Conservation (phyloP, 306 rosid genomes). For the Adenanthera pavonina region DNA sequence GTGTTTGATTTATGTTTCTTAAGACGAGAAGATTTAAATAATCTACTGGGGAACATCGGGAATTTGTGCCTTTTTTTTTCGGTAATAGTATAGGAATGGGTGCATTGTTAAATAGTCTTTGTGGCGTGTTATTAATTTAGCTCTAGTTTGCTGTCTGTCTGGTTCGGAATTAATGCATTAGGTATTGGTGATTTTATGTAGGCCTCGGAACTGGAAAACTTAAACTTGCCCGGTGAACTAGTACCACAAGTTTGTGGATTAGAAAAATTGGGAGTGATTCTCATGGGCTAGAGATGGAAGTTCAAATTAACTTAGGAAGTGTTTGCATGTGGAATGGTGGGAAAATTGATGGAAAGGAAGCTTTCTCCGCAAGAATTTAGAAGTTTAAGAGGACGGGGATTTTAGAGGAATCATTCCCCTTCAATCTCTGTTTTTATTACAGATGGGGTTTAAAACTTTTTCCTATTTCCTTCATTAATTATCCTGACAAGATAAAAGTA, state of each 20-base stretch:
- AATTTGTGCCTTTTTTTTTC: no score
- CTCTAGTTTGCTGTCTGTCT: not conserved
- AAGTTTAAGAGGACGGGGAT: not conserved
- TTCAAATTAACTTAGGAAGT: not conserved
- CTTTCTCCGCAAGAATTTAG: not conserved
- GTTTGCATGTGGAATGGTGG: not conserved
- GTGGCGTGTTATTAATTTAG: not conserved
- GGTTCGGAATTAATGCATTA: not conserved
- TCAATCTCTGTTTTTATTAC: not conserved
- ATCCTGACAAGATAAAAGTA: not conserved
- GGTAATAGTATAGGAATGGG: not conserved
- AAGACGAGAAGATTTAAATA: no score
- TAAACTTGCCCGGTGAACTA: not conserved
- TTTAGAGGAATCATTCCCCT: not conserved
- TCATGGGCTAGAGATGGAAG: not conserved
- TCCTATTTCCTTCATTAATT: not conserved
- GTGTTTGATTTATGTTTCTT: not conserved
- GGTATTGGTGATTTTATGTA: slow-evolving; percentile 1
- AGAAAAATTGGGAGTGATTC: not conserved
- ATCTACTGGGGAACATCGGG: not conserved
- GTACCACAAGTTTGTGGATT: not conserved
- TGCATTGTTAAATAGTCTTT: not conserved
- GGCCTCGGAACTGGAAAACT: not conserved
- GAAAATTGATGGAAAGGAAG: not conserved
- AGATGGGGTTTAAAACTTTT: not conserved